Evolutionary conservation across 2,329 filamentous ascomycete species (phyloP), one percentile per base, ranked within the genome.

Genomic region (Fusarium incarnatum): DNA sequence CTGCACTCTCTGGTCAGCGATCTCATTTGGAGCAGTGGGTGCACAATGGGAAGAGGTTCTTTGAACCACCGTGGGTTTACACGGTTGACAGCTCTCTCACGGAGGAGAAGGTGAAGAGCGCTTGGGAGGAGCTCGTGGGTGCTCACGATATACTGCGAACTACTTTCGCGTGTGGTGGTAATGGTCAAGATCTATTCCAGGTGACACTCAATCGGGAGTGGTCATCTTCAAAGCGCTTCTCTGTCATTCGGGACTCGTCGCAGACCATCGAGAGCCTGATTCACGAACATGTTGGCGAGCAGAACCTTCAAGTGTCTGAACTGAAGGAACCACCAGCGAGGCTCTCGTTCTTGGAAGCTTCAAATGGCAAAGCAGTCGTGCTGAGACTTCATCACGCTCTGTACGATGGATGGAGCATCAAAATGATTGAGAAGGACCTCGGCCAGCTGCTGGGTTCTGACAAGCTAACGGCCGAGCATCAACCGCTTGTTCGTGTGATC

Each of bases 361-460:
- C 18, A 8, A 40, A 50, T 2, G 55, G 55, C 0, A 68, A 67
- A 8, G 60, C 66, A 3, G n/a, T 68, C 10, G 50, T 70, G 2
- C n/a, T 68, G 6, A 46, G 66, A 16, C 18, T 68, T 2, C 66
- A 70, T 6, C 66, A 68, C 12, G 54, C 66, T 3, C 37, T 68
- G 1, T 68, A 68, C 6, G 66, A 68, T 1, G 66, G 49, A 40
- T 68, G 66, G 66, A 56, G 66, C 8, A 62, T 68, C 32, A 70
- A 67, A 8, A 61, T 54, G 66, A 40, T 70, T 16, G 49, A 56
- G 18, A 27, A 56, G 5, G 65, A 69, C 1, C 10, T 66, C 10
- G 15, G 7, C 13, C 4, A 30, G 10, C 28, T 63, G 8, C 13
- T 63, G 2, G 3, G 2, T 2, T 16, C 8, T 2, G 6, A 4